Percentiles rank a stretch among this genome's conserved stretches.
Conservation (phyloP, 208 protist genomes). For the Crithidia expoeki region DNA sequence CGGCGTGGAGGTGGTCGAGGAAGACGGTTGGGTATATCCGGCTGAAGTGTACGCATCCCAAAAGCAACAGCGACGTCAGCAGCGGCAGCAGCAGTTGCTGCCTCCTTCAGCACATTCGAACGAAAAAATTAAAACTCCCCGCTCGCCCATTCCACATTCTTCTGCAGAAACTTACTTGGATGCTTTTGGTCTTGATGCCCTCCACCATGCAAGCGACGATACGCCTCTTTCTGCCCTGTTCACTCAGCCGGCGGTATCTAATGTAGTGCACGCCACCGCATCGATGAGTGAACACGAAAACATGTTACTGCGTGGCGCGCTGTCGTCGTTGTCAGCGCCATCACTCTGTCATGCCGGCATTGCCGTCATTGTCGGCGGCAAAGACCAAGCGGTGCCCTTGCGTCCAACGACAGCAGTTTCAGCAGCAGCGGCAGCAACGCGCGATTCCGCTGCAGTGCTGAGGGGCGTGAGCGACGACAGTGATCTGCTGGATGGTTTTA, state of each 20-base stretch:
- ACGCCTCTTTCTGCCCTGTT: slow-evolving; percentile 1
- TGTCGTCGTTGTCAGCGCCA: neutral
- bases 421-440: neutral
- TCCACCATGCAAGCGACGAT: neutral
- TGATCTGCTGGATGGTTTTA: slow-evolving; percentile 40
- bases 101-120: neutral
- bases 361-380: neutral
- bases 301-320: neutral
- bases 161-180: neutral
- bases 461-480: slow-evolving; percentile 23
- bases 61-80: slow-evolving; percentile 11
- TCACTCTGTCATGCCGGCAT: neutral
- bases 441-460: neutral
- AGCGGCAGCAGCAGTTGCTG: neutral
- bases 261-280: no score
- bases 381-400: neutral
- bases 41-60: slow-evolving; percentile 35
- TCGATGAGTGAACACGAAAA: neutral
- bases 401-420: neutral
- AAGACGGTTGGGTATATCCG: slow-evolving; percentile 70
- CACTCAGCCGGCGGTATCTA: no score
- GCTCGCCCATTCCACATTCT: no score
- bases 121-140: no score
- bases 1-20: slow-evolving; percentile 47
- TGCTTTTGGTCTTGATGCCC: neutral